Base-by-base conservation (phyloP, 1,284 basidiomycete species). In the Xerocomus nothofagi region DNA sequence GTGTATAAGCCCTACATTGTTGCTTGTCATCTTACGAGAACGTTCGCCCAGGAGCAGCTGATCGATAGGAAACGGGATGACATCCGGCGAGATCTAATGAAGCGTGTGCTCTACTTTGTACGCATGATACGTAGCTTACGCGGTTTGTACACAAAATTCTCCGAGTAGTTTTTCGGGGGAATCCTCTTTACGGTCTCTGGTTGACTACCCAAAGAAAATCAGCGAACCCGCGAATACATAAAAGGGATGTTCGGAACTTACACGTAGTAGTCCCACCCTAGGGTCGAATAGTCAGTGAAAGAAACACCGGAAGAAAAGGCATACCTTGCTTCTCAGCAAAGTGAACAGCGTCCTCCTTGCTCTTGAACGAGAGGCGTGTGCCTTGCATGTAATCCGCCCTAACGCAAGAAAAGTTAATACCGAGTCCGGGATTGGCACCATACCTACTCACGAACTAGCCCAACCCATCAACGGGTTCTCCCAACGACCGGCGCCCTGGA, bases 401-500 rank as follows among this genome's bases (percentile, higher is more conserved):
- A 40, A 60, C 36, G 38, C 33, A 48, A n/a, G n/a, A n/a, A n/a
- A 23, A 4, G 38, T 51, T 15, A 46, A 29, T 24, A 39, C 11
- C 7, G 12, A 4, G n/a, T 15, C 34, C 33, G 15, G 34, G 21
- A 20, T 37, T 12, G n/a, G 10, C 20, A 33, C 31, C 30, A 46
- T 2, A 10, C 44, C n/a, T 15, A 78, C 87, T 71, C 66, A 93
- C 91, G 87, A 91, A 72, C 86, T 90, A 1, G 94, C 94, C 82
- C 85, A 99, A 49, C 96, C 96, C 91, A 99, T 99, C 61, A 99
- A 72, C n/a, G 93, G 93, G 69, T 98, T 98, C 79, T 98, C 94
- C 96, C 96, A 99, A 53, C 96, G 81, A 12, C 91, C 94, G 29
- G 81, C 86, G 37, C 94, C 93, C 57, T 84, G 85, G 17, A 98